Conservation (phyloP, 1,139 yeast genomes). For the Pichia sp. region DNA sequence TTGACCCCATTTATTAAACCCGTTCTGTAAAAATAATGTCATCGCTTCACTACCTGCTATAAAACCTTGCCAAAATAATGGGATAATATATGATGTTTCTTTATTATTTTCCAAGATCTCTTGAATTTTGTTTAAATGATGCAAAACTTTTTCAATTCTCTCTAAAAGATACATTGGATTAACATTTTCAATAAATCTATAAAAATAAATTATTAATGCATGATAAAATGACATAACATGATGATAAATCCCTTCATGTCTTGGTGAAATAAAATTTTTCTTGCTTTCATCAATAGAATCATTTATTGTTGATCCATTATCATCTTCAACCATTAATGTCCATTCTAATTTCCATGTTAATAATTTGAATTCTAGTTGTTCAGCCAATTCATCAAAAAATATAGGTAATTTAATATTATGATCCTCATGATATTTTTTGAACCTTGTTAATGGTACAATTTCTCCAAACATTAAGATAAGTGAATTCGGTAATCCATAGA, state of each 20-base stretch:
- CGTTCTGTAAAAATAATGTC: conserved; percentile 50
- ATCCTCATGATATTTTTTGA: conserved; percentile 47
- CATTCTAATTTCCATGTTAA: conserved; percentile 65
- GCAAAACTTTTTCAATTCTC: conserved; percentile 54
- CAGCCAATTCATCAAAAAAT: conserved; percentile 41
- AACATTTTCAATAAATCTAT: conserved; percentile 54
- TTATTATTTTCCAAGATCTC: conserved; percentile 41
- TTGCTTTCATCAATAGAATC: conserved; percentile 12
- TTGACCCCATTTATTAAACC: conserved; percentile 79
- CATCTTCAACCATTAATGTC: conserved; percentile 34
- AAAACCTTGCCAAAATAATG: conserved; percentile 85
- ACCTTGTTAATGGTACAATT: conserved; percentile 58
- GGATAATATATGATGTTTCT: conserved; percentile 49
- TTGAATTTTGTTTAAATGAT: conserved; percentile 61
- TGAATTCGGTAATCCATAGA: conserved; percentile 82
- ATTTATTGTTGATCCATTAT: conserved; percentile 27
- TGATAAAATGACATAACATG: conserved; percentile 78
- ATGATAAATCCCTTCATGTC: conserved; percentile 74
- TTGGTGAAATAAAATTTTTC: conserved; percentile 41
- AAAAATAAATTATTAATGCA: conserved; percentile 69
- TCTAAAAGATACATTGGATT: conserved; percentile 50
- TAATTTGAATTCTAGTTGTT: conserved; percentile 45
- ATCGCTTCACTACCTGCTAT: conserved; percentile 83
- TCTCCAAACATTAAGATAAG: conserved; percentile 65
- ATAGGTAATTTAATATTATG: conserved; percentile 34